Conservation (phyloP, 306 rosid genomes). For the Argentina anserina region DNA sequence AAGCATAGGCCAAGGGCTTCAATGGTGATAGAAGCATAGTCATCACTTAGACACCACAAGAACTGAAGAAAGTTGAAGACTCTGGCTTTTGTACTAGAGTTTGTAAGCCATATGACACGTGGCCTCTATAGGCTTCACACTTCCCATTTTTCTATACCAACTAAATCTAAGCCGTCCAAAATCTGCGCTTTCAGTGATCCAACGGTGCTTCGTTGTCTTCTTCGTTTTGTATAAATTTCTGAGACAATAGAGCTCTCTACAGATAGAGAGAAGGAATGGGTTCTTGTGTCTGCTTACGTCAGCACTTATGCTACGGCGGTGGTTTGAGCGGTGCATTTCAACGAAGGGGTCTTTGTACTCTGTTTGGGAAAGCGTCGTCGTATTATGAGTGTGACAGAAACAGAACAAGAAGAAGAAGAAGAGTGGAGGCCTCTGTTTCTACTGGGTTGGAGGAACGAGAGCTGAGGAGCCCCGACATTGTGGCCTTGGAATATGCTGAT, state of each 20-base stretch:
- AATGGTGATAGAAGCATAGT: slow-evolving; percentile 25
- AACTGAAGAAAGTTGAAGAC: not conserved
- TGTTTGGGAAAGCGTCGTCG: not conserved
- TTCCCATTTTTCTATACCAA: not conserved
- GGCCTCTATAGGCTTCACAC: not conserved
- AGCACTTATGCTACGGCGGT: not conserved
- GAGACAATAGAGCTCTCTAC: not conserved
- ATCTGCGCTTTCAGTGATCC: not conserved
- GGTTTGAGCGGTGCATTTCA: slow-evolving; percentile 3
- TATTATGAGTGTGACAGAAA: slow-evolving; percentile 1
- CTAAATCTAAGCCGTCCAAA: not conserved
- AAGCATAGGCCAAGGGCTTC: slow-evolving; percentile 15
- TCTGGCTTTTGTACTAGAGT: not conserved
- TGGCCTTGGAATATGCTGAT: slow-evolving; percentile 74
- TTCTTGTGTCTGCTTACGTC: slow-evolving; percentile 26
- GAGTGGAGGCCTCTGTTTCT: slow-evolving; percentile 24
- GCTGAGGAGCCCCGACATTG: slow-evolving; percentile 60
- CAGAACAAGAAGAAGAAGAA: slow-evolving; percentile 13
- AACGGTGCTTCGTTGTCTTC: not conserved
- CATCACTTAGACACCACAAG: slow-evolving; percentile 14
- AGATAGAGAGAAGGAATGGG: not conserved
- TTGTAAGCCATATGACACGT: not conserved
- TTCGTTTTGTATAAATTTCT: not conserved
- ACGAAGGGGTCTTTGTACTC: slow-evolving; percentile 1
- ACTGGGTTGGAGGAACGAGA: slow-evolving; percentile 17